These are phyloP conservation scores for Sphagnum contortum DNA, from an alignment of 225 moss, liverwort and hornwort genomes.

Conservation along the genomic window DNA sequence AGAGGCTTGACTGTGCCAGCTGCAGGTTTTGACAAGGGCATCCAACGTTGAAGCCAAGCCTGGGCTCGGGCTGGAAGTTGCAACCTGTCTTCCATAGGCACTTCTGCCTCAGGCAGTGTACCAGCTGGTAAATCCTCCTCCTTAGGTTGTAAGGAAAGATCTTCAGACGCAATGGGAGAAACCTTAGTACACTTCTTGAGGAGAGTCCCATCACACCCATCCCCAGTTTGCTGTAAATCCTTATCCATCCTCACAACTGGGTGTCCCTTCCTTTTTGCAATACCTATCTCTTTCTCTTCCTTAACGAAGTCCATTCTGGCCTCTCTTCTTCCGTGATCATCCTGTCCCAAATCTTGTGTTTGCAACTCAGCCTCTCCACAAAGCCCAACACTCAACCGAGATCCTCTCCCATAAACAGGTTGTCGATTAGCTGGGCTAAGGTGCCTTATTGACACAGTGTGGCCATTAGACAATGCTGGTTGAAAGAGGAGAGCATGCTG, in stretches of 20 bases:
- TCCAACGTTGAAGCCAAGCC: conserved; percentile 43
- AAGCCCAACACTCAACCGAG: not conserved
- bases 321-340: not conserved
- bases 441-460: not conserved
- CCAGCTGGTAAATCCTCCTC: conserved; percentile 3
- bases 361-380: too few relatives aligned
- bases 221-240: conserved; percentile 2
- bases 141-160: conserved; percentile 3
- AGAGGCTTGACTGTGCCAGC: conserved; percentile 6
- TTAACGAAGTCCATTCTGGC: too few relatives aligned
- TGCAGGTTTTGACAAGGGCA: conserved; percentile 21
- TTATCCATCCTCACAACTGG: too few relatives aligned
- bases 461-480: not conserved
- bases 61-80: conserved; percentile 13
- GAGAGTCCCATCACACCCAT: conserved; percentile 12
- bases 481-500: not conserved
- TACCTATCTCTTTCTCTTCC: too few relatives aligned
- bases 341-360: not conserved
- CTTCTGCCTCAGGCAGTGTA: conserved; percentile 1
- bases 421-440: too few relatives aligned
- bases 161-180: conserved; percentile 5
- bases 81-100: not conserved
- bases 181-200: conserved; percentile 29
- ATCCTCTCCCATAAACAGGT: conserved; percentile 2
- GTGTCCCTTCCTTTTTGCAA: too few relatives aligned